A percentile compares a stretch with the other conserved stretches of the same genome.
phyloP scores from a whole-genome alignment of 2,329 filamentous ascomycete species.

The Microthyrium microscopicum region DNA sequence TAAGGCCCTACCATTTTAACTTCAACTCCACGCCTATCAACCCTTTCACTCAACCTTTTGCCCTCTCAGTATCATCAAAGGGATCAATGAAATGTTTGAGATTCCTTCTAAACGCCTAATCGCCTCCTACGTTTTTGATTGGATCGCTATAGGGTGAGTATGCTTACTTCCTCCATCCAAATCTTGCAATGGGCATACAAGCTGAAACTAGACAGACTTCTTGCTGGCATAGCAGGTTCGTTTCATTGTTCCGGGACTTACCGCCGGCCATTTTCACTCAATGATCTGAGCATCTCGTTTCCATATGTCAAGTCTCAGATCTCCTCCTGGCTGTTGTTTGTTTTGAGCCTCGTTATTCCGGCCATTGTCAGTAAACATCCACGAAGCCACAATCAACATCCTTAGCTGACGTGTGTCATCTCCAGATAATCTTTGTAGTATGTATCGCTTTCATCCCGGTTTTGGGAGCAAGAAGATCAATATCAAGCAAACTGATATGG shows the following conservation, averaged over 20 bases:
- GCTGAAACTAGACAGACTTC: constrained; percentile 25
- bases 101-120: constrained; percentile 35
- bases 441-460: constrained; percentile 57
- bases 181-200: no score
- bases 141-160: constrained; percentile 48
- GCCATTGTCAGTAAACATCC: no score
- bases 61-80: no score
- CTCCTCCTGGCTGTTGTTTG: constrained; percentile 43
- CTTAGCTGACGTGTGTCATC: no score
- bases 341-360: constrained; percentile 49
- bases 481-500: constrained; percentile 52
- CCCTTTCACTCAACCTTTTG: no score
- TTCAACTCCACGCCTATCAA: no score
- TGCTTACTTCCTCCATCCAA: constrained; percentile 2
- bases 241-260: constrained; percentile 47
- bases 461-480: constrained; percentile 42
- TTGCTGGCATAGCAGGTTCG: constrained; percentile 41
- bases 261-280: constrained; percentile 52
- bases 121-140: constrained; percentile 56
- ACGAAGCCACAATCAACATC: no score
- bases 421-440: constrained; percentile 54
- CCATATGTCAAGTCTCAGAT: constrained; percentile 58
- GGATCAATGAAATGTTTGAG: no score
- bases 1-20: no score
- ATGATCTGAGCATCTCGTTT: constrained; percentile 64